Base-by-base conservation (phyloP, 805 yeast species). In the Helenozyma rhizophorensis region DNA sequence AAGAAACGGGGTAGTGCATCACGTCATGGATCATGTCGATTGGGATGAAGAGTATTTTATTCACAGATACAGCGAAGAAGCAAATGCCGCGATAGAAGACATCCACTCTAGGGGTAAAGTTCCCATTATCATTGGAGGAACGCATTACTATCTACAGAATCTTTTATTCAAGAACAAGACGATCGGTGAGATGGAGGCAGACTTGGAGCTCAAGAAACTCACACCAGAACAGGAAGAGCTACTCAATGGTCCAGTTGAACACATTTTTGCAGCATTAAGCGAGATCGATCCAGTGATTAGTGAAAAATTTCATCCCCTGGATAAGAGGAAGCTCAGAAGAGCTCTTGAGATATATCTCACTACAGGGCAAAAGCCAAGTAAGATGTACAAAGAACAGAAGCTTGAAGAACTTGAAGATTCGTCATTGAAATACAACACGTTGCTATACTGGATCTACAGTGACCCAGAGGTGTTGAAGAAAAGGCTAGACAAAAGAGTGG, bases 71-170 rank as follows among this genome's bases (percentile, higher is more conserved):
- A 78, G 80, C 32, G 51, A 64, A 22, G 96, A 87, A 45, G 96
- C 95, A 7, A 49, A 65, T 21, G 54, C 42, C 1, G 68, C 75
- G 12, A 83, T 89, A 6, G 70, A 72, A 0, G 83, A 78, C 21
- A 80, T 90, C 9, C 81, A 80, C 39, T 34, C 53, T 0, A 53
- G 83, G 14, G 84, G 84, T 0, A 88, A 87, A 48, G 46, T 83
- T 1, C 97, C 98, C 0, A 83, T 93, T 3, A 55, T 93, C 0
- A 93, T 93, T 1, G 98, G 98, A 4, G 98, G 98, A 0, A 93
- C 98, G 0, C 97, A 89, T 52, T 93, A 93, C 56, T 93, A 93
- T 53, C 63, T 87, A 23, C 96, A 85, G 56, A 77, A 84, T 7
- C 54, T 90, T 6, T 53, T 86, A 7, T 85, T 89, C 53, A 68